These are phyloP conservation scores for Harringtonia lauricola DNA, from an alignment of 2,329 filamentous ascomycete species.

Conservation along the genomic window DNA sequence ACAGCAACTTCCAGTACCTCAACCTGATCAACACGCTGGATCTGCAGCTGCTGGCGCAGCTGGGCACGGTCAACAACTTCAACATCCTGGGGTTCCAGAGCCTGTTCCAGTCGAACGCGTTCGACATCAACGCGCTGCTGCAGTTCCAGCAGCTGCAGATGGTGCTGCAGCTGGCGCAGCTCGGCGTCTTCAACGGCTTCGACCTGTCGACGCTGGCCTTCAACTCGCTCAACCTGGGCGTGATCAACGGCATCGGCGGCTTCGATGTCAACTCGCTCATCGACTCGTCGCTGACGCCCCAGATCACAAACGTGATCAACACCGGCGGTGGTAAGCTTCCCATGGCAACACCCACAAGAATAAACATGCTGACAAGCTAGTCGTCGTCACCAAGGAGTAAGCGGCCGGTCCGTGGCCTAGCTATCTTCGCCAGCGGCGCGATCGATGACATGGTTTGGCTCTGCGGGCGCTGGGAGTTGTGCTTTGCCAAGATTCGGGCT, in stretches of 20 bases:
- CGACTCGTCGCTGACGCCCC: constrained; percentile 12
- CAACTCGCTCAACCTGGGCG: constrained; percentile 13
- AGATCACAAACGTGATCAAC: constrained; percentile 13
- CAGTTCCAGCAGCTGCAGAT: constrained; percentile 14
- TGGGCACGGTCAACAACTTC: constrained; percentile 32
- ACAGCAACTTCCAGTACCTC: constrained; percentile 32
- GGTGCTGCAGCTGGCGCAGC: constrained; percentile 17
- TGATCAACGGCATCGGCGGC: constrained; percentile 15
- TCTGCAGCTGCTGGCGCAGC: constrained; percentile 29
- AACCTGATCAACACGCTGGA: constrained; percentile 34
- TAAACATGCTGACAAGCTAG: too few relatives aligned
- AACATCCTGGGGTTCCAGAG: constrained; percentile 30
- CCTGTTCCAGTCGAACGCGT: constrained; percentile 18
- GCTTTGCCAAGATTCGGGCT: too few relatives aligned
- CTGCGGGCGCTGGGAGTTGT: background rate
- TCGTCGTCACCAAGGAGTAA: constrained; percentile 10
- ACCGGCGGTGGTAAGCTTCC: constrained; percentile 7
- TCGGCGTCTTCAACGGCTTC: constrained; percentile 17
- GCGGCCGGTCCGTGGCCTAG: background rate
- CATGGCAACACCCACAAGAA: too few relatives aligned
- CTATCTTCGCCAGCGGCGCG: too few relatives aligned
- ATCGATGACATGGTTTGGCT: background rate
- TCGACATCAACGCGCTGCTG: constrained; percentile 10
- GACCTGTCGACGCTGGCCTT: constrained; percentile 16
- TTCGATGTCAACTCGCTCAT: constrained; percentile 17